Conservation (phyloP, 2,329 filamentous ascomycete genomes). For the Trichothecium sympodiale region DNA sequence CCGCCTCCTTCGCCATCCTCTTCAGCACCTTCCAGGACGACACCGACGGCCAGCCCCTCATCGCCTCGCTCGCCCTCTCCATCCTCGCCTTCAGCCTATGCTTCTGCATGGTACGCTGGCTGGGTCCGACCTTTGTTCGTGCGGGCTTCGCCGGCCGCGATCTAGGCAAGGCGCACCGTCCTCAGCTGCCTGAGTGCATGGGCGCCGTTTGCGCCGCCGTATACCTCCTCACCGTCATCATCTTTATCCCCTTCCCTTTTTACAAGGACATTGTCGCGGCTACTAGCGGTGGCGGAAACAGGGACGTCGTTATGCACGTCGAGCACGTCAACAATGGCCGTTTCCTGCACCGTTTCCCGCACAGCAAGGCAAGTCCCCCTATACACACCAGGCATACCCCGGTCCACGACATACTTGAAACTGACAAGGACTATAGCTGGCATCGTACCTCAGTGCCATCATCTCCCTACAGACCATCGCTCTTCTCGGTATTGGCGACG, state of each 20-base stretch:
- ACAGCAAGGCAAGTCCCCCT: slow-evolving; percentile 62
- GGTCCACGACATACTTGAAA: background rate
- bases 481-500: slow-evolving; percentile 86
- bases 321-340: slow-evolving; percentile 71
- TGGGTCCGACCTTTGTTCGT: slow-evolving; percentile 78
- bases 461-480: slow-evolving; percentile 85
- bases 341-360: slow-evolving; percentile 82
- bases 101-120: slow-evolving; percentile 86
- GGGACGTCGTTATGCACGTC: slow-evolving; percentile 68
- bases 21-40: slow-evolving; percentile 64
- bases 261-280: slow-evolving; percentile 96
- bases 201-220: slow-evolving; percentile 86
- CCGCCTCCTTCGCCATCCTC: slow-evolving; percentile 62
- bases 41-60: slow-evolving; percentile 70
- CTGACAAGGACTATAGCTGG: slow-evolving; percentile 46
- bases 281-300: slow-evolving; percentile 85
- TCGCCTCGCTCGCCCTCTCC: slow-evolving; percentile 81
- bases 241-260: slow-evolving; percentile 94
- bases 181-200: slow-evolving; percentile 91
- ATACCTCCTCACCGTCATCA: slow-evolving; percentile 77
- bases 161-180: slow-evolving; percentile 58
- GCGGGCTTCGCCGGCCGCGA: slow-evolving; percentile 86
- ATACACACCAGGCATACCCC: background rate
- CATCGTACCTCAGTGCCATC: slow-evolving; percentile 88
- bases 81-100: slow-evolving; percentile 70